Evolutionary conservation across 371 early-diverging fungal species (phyloP).

Genomic region (Gilbertella persicaria): DNA sequence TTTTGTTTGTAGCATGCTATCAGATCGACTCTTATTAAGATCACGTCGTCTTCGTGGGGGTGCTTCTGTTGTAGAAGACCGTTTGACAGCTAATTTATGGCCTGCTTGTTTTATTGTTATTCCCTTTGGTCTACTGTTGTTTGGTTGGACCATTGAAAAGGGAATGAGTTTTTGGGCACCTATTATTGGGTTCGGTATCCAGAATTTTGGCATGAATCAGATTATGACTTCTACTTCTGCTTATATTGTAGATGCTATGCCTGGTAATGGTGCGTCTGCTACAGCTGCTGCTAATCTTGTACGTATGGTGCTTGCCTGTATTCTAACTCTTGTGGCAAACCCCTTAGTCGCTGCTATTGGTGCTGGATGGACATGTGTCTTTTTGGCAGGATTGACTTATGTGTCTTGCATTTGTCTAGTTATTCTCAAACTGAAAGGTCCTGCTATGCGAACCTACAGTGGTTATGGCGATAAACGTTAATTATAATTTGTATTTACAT

Average conservation of each 20-base stretch:
- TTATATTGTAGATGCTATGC: conserved; percentile 47
- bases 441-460: conserved; percentile 15
- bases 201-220: conserved; percentile 52
- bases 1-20: conserved; percentile 35
- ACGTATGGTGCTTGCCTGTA: conserved; percentile 46
- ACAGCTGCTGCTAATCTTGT: conserved; percentile 48
- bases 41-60: conserved; percentile 42
- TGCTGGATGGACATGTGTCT: conserved; percentile 22
- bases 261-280: conserved; percentile 46
- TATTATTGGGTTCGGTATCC: conserved; percentile 45
- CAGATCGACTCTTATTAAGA: conserved; percentile 41
- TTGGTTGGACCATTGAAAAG: conserved; percentile 43
- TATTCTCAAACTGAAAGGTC: conserved; percentile 20
- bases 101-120: conserved; percentile 36
- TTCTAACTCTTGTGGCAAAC: conserved; percentile 34
- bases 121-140: conserved; percentile 42
- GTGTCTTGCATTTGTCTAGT: conserved; percentile 11
- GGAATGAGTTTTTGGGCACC: conserved; percentile 33
- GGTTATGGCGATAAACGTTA: conserved; percentile 7
- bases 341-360: conserved; percentile 27
- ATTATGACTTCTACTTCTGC: conserved; percentile 39
- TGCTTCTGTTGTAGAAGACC: conserved; percentile 37
- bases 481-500: background rate
- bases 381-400: conserved; percentile 18
- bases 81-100: conserved; percentile 46